Percentiles rank a stretch among this genome's conserved stretches.
These are phyloP conservation scores for Fraxinus angustifolia DNA, from an alignment of 305 asterid genomes.

Conservation along the genomic window DNA sequence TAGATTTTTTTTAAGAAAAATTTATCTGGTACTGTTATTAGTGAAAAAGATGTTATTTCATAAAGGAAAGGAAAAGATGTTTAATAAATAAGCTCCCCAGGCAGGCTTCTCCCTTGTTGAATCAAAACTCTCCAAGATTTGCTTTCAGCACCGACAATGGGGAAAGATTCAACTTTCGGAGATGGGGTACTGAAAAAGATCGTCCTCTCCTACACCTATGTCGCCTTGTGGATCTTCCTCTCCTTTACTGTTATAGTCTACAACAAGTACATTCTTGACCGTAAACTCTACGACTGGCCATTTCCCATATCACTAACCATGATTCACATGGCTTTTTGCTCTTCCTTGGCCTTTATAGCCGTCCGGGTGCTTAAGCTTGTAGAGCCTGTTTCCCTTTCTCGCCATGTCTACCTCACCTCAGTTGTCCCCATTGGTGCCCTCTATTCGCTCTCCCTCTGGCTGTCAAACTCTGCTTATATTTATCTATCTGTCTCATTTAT, in stretches of 20 bases:
- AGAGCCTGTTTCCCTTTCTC: conserved; percentile 56
- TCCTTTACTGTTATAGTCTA: conserved; percentile 67
- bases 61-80: neutral
- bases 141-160: conserved; percentile 30
- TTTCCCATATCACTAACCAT: conserved; percentile 73
- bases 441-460: conserved; percentile 67
- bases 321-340: conserved; percentile 74
- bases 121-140: neutral
- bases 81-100: neutral
- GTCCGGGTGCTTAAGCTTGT: conserved; percentile 57
- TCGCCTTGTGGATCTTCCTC: conserved; percentile 60
- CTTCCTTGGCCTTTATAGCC: conserved; percentile 60
- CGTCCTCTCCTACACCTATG: conserved; percentile 57
- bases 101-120: neutral
- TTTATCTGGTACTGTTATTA: neutral
- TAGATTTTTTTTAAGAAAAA: too few relatives aligned
- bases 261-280: conserved; percentile 73
- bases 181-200: conserved; percentile 55
- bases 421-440: conserved; percentile 71
- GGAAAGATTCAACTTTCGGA: conserved; percentile 45
- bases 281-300: conserved; percentile 67
- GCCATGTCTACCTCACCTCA: conserved; percentile 57
- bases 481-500: conserved; percentile 73
- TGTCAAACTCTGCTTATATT: conserved; percentile 78
- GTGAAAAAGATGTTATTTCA: neutral